These are phyloP conservation scores for Mortierella antarctica DNA, from an alignment of 192 early-diverging fungal genomes.

Conservation along the genomic window DNA sequence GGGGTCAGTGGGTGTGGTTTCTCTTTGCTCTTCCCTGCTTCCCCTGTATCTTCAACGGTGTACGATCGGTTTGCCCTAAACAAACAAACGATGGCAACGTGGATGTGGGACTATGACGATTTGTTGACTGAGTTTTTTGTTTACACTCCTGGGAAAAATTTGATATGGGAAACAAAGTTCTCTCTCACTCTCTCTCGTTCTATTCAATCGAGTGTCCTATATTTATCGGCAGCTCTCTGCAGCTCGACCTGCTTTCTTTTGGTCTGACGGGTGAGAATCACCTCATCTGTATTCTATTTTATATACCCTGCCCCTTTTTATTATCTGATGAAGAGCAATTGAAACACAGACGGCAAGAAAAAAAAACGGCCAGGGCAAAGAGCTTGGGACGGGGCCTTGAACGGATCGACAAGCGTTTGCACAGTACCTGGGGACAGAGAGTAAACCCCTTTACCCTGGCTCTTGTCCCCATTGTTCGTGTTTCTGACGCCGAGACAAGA, in stretches of 20 bases:
- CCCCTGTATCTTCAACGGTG: neutral
- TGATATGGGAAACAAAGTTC: neutral
- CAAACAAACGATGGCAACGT: constrained; percentile 11
- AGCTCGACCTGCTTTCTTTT: neutral
- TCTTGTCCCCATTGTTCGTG: too few relatives aligned
- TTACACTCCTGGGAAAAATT: neutral
- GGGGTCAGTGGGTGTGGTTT: constrained; percentile 4
- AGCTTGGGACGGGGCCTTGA: too few relatives aligned
- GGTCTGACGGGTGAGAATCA: neutral
- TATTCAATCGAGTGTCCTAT: constrained; percentile 3
- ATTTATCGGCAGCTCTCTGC: constrained; percentile 4
- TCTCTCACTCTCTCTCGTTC: neutral
- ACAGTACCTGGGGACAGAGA: too few relatives aligned
- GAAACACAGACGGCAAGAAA: neutral
- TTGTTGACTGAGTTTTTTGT: neutral
- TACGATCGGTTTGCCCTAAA: constrained; percentile 2
- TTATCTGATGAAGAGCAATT: constrained; percentile 7
- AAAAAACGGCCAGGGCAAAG: too few relatives aligned
- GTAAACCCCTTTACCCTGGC: too few relatives aligned
- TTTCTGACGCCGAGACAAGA: too few relatives aligned
- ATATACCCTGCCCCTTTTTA: neutral
- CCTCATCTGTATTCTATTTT: constrained; percentile 8
- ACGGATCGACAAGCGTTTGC: too few relatives aligned
- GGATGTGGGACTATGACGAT: constrained; percentile 12
- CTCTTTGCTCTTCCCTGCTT: neutral